phyloP scores from a whole-genome alignment of 495 filamentous ascomycete genomes.

The Neurospora hispaniola region DNA sequence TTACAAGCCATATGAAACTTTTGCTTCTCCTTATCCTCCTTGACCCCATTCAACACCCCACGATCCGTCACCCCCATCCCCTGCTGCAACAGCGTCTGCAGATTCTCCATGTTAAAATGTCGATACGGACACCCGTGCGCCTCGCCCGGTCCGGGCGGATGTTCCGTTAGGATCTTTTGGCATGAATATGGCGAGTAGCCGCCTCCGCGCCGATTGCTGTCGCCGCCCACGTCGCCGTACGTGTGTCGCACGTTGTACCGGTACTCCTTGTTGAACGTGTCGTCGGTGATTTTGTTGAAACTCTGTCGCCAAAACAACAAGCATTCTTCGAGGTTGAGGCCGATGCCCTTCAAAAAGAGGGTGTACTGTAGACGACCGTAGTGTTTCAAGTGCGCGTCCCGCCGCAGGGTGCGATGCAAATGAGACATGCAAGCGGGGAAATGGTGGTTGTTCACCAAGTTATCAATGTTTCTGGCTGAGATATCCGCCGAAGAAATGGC shows the following conservation, averaged over 20 bases:
- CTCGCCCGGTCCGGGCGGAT: conserved; percentile 72
- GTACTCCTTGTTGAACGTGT: conserved; percentile 91
- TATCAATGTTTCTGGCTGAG: conserved; percentile 68
- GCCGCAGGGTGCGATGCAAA: conserved; percentile 71
- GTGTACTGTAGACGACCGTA: conserved; percentile 91
- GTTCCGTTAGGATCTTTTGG: conserved; percentile 85
- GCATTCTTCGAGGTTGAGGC: conserved; percentile 80
- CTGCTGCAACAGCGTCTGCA: conserved; percentile 57
- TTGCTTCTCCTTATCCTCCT: conserved; percentile 78
- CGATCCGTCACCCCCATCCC: conserved; percentile 65
- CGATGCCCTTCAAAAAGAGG: conserved; percentile 95
- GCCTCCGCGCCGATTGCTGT: conserved; percentile 69
- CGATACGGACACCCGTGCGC: conserved; percentile 92
- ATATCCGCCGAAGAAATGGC: conserved; percentile 54
- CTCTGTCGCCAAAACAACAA: conserved; percentile 86
- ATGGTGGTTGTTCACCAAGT: conserved; percentile 52
- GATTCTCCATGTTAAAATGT: conserved; percentile 80
- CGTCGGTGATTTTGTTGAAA: conserved; percentile 79
- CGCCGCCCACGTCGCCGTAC: conserved; percentile 93
- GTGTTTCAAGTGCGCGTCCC: conserved; percentile 84
- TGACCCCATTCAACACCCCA: conserved; percentile 66
- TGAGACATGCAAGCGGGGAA: conserved; percentile 95
- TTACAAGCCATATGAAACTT: conserved; percentile 96
- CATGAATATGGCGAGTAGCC: conserved; percentile 88
- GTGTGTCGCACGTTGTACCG: conserved; percentile 89